Conservation (phyloP, 495 filamentous ascomycete genomes). For the Coniosporium apollinis region DNA sequence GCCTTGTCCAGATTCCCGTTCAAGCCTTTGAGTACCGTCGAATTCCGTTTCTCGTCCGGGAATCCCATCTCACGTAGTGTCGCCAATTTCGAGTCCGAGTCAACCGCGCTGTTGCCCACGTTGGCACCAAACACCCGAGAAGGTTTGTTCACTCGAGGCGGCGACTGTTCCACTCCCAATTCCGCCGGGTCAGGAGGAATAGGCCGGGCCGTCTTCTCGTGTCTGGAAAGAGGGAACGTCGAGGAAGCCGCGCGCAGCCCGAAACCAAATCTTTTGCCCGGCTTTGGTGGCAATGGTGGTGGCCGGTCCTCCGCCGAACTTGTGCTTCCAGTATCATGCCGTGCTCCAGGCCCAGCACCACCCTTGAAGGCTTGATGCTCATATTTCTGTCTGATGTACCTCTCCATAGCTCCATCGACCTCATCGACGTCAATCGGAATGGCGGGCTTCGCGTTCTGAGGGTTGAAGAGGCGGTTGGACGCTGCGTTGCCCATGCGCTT, state of each 20-base stretch:
- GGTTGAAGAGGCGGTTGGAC: conserved; percentile 80
- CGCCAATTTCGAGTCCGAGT: conserved; percentile 51
- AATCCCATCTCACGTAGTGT: conserved; percentile 87
- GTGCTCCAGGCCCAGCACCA: conserved; percentile 19
- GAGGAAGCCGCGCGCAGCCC: conserved; percentile 54
- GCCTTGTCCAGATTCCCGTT: conserved; percentile 71
- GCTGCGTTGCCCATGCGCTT: conserved; percentile 69
- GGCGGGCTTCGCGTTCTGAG: conserved; percentile 59
- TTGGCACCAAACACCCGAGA: conserved; percentile 52
- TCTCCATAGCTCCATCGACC: conserved; percentile 80
- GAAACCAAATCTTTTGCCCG: conserved; percentile 59
- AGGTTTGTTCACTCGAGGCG: conserved; percentile 34
- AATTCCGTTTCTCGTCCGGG: conserved; percentile 62
- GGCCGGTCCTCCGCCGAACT: conserved; percentile 35
- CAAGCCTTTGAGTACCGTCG: conserved; percentile 58
- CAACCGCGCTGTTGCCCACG: conserved; percentile 39
- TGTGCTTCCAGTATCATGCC: conserved; percentile 34
- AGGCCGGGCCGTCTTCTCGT: conserved; percentile 14
- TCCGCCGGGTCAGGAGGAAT: conserved; percentile 17
- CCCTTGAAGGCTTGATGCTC: conserved; percentile 40
- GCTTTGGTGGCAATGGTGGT: conserved; percentile 75
- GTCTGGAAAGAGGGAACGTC: conserved; percentile 29
- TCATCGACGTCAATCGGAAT: conserved; percentile 83
- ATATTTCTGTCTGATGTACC: conserved; percentile 89
- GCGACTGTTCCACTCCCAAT: conserved; percentile 17